A percentile compares a stretch with the other conserved stretches of the same genome.
These are phyloP conservation scores for Spizellomyces sp. DNA, from an alignment of 192 early-diverging fungal species.

Conservation along the genomic window DNA sequence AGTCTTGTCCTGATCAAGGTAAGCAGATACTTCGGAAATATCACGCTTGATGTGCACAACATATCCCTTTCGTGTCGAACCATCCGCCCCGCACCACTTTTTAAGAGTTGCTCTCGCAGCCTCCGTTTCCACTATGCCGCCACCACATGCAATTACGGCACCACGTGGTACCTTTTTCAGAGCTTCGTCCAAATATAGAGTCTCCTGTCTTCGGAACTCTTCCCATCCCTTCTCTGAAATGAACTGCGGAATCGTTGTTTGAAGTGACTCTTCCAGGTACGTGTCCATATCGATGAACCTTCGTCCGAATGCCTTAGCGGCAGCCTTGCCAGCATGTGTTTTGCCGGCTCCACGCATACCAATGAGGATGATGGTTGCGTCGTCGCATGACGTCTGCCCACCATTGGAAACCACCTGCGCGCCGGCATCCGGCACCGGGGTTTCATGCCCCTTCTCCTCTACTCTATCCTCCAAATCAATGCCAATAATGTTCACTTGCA, in stretches of 20 bases:
- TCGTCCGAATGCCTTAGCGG: slow-evolving; percentile 66
- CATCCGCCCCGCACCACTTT: slow-evolving; percentile 51
- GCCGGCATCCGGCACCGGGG: neutral
- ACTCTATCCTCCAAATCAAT: slow-evolving; percentile 58
- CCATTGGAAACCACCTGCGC: neutral
- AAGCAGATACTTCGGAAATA: slow-evolving; percentile 78
- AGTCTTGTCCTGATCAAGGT: slow-evolving; percentile 77
- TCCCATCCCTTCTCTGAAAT: slow-evolving; percentile 81
- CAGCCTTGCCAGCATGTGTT: slow-evolving; percentile 78
- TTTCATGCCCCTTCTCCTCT: slow-evolving; percentile 28
- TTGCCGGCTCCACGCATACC: slow-evolving; percentile 99
- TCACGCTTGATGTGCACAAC: slow-evolving; percentile 83
- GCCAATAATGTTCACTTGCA: slow-evolving; percentile 63
- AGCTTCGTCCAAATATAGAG: slow-evolving; percentile 61
- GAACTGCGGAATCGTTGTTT: slow-evolving; percentile 77
- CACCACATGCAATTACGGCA: slow-evolving; percentile 88
- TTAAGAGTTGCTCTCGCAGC: slow-evolving; percentile 70
- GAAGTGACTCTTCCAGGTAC: slow-evolving; percentile 72
- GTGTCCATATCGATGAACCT: slow-evolving; percentile 89
- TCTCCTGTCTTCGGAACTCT: slow-evolving; percentile 83
- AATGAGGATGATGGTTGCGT: slow-evolving; percentile 82
- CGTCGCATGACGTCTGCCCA: slow-evolving; percentile 20
- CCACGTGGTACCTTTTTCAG: slow-evolving; percentile 60
- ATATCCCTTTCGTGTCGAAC: slow-evolving; percentile 25
- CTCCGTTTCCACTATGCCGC: slow-evolving; percentile 88